Evolutionary conservation across 2,329 filamentous ascomycete species (phyloP).

Genomic region (Aspergillus sp.): DNA sequence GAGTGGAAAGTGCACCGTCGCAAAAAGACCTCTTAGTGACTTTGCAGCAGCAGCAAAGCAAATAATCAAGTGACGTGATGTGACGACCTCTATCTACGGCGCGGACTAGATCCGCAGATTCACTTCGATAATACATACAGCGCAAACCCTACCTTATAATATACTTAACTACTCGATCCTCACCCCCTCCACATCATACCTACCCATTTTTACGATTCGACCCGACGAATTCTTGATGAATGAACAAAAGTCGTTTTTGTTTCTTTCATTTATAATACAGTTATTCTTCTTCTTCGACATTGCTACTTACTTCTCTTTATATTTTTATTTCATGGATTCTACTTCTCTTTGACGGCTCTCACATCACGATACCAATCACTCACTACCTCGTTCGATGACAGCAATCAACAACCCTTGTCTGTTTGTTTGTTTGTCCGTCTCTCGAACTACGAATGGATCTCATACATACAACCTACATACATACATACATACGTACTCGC

Average conservation of each 20-base stretch:
- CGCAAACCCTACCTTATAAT: conserved; percentile 1
- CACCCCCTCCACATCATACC: background rate
- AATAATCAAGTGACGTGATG: background rate
- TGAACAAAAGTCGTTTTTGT: conserved; percentile 17
- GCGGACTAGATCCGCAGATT: background rate
- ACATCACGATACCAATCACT: conserved; percentile 7
- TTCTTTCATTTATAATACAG: conserved; percentile 1
- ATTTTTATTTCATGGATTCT: background rate
- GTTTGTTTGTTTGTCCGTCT: background rate
- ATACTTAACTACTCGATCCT: background rate
- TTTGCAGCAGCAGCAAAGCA: background rate
- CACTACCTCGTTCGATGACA: background rate
- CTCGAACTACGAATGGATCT: background rate
- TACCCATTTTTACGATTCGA: conserved; percentile 13
- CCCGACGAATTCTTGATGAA: conserved; percentile 18
- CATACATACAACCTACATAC: background rate
- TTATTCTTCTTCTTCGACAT: background rate
- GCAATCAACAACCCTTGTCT: background rate
- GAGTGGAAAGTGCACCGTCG: conserved; percentile 75
- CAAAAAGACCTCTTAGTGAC: conserved; percentile 39
- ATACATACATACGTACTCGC: background rate
- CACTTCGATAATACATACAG: conserved; percentile 4
- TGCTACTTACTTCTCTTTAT: background rate
- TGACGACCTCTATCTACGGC: background rate
- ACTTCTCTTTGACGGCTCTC: conserved; percentile 5